Percentiles rank a stretch among this genome's conserved stretches.
Evolutionary conservation across 306 rosid genomes (phyloP).

Genomic region (Arachis hypogaea): DNA sequence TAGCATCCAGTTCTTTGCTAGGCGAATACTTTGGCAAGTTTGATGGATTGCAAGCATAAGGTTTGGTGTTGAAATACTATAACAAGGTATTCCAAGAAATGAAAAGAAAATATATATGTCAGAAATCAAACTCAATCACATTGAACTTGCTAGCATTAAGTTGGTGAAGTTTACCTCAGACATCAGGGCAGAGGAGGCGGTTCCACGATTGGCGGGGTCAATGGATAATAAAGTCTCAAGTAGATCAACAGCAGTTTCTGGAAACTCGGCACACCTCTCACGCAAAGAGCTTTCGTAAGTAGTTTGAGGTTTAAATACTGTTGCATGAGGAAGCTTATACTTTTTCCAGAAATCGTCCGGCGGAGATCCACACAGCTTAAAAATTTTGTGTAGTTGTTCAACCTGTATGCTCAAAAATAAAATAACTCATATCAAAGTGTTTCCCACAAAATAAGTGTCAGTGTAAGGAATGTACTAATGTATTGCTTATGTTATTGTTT

Average conservation of each 20-base stretch:
- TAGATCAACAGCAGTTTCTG: conserved; percentile 59
- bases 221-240: conserved; percentile 76
- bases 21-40: conserved; percentile 87
- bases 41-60: conserved; percentile 85
- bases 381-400: conserved; percentile 92
- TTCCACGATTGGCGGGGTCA: conserved; percentile 74
- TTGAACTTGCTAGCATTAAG: not conserved
- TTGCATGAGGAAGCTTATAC: conserved; percentile 80
- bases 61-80: conserved; percentile 86
- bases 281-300: conserved; percentile 66
- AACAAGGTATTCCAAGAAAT: conserved; percentile 5
- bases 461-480: not conserved
- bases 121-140: conserved; percentile 27
- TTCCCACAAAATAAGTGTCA: conserved; percentile 3
- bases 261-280: conserved; percentile 69
- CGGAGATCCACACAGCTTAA: conserved; percentile 95
- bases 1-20: conserved; percentile 95
- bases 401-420: conserved; percentile 54
- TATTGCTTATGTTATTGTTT: not conserved
- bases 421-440: conserved; percentile 7
- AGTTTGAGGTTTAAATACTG: conserved; percentile 87
- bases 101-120: not conserved
- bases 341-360: conserved; percentile 87
- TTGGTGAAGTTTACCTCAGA: conserved; percentile 62
- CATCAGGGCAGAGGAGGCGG: conserved; percentile 87